A percentile compares a stretch with the other conserved stretches of the same genome.
phyloP scores from a whole-genome alignment of 192 early-diverging fungal genomes.

The Lunasporangiospora selenospora region DNA sequence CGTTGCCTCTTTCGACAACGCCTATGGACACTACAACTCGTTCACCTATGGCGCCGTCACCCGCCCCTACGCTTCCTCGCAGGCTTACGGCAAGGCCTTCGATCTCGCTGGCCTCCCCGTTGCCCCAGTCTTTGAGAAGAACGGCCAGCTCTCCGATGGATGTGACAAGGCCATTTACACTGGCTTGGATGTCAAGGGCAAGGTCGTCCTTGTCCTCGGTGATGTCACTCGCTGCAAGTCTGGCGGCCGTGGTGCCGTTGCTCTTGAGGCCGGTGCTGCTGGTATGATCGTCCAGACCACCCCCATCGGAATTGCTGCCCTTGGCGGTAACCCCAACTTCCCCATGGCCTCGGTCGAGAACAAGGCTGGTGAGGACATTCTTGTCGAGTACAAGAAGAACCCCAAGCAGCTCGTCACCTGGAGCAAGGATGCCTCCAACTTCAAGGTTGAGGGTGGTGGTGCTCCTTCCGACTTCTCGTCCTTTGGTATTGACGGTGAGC shows the following conservation, averaged over 20 bases:
- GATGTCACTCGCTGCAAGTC: conserved; percentile 37
- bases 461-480: conserved; percentile 66
- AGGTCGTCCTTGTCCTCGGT: conserved; percentile 61
- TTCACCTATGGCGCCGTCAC: conserved; percentile 12
- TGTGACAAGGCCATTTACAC: conserved; percentile 24
- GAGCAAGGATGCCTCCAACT: conserved; percentile 1
- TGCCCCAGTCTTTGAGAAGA: conserved; percentile 30
- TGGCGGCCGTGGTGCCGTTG: conserved; percentile 53
- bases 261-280: conserved; percentile 13
- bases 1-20: conserved; percentile 21
- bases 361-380: conserved; percentile 40
- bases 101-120: conserved; percentile 46
- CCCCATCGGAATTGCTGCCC: conserved; percentile 30
- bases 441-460: conserved; percentile 39
- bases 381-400: conserved; percentile 25
- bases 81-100: conserved; percentile 23
- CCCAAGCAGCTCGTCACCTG: conserved; percentile 7
- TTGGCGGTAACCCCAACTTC: conserved; percentile 31
- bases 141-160: conserved; percentile 22
- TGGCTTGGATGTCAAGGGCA: conserved; percentile 8
- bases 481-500: conserved; percentile 67
- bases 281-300: conserved; percentile 33
- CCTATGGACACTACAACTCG: conserved; percentile 5
- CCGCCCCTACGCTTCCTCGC: conserved; percentile 11
- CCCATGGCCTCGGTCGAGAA: conserved; percentile 40